Conservation (phyloP, 2,329 filamentous ascomycete genomes). For the Beauveria brongniartii region DNA sequence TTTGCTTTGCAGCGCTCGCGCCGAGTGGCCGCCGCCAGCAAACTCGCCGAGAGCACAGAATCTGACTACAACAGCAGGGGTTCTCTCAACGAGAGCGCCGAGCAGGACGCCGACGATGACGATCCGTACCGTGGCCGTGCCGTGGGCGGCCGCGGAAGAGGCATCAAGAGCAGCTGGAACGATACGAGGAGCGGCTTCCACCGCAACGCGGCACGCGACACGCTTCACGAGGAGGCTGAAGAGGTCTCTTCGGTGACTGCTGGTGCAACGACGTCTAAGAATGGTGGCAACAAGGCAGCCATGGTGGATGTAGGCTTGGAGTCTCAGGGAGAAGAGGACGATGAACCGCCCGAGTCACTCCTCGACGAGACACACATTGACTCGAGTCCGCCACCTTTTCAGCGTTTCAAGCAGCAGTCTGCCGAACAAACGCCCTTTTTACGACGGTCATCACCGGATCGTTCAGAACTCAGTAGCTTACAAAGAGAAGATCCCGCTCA, state of each 20-base stretch:
- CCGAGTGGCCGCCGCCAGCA: slow-evolving; percentile 76
- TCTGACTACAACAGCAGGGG: slow-evolving; percentile 47
- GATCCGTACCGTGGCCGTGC: slow-evolving; percentile 34
- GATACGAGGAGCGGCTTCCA: slow-evolving; percentile 38
- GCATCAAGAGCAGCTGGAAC: slow-evolving; percentile 59
- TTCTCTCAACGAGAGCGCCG: slow-evolving; percentile 26
- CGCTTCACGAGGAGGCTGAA: slow-evolving; percentile 33
- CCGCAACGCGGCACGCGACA: slow-evolving; percentile 20
- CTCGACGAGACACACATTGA: slow-evolving; percentile 45
- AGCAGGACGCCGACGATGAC: slow-evolving; percentile 21
- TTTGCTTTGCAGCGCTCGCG: slow-evolving; percentile 86
- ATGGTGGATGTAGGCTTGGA: slow-evolving; percentile 87
- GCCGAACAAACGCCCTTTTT: slow-evolving; percentile 31
- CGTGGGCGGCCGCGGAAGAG: slow-evolving; percentile 27
- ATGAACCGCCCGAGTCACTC: slow-evolving; percentile 50
- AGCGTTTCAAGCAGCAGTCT: slow-evolving; percentile 41
- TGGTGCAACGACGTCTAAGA: slow-evolving; percentile 18
- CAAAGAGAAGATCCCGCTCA: slow-evolving; percentile 30
- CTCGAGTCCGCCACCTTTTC: slow-evolving; percentile 52
- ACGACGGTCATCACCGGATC: slow-evolving; percentile 35
- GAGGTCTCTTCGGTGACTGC: slow-evolving; percentile 31
- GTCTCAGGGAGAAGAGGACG: slow-evolving; percentile 49
- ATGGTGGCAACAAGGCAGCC: slow-evolving; percentile 41
- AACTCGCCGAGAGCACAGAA: slow-evolving; percentile 78
- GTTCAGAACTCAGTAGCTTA: slow-evolving; percentile 38